Evolutionary conservation across 768 basidiomycete species (phyloP).

Genomic region (Phaeotremella fagi): DNA sequence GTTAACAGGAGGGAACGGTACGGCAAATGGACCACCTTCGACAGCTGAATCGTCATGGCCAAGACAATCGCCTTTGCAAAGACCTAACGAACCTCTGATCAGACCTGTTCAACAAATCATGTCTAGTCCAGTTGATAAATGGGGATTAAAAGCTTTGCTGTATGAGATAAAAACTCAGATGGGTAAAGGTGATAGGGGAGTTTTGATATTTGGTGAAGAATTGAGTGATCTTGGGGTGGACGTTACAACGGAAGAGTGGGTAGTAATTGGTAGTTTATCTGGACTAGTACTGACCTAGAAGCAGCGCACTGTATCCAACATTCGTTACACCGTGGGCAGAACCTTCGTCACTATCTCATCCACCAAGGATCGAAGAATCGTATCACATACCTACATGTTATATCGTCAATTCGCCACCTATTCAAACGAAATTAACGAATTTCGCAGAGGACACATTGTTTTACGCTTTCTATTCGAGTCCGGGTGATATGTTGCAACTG

Average conservation of each 20-base stretch:
- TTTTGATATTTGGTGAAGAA: conserved; percentile 84
- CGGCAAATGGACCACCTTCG: conserved; percentile 36
- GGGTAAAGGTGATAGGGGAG: conserved; percentile 74
- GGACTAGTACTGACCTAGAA: not conserved
- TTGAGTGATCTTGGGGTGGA: conserved; percentile 87
- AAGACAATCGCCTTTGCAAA: conserved; percentile 11
- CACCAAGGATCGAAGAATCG: conserved; percentile 69
- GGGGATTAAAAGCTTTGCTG: conserved; percentile 82
- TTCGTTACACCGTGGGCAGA: conserved; percentile 98
- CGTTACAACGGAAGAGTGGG: conserved; percentile 76
- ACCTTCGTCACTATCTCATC: conserved; percentile 55
- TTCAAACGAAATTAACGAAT: conserved; percentile 51
- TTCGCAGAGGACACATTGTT: conserved; percentile 96
- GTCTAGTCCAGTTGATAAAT: conserved; percentile 86
- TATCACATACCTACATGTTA: conserved; percentile 88
- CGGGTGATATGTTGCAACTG: conserved; percentile 77
- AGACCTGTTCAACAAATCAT: conserved; percentile 84
- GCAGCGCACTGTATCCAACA: conserved; percentile 77
- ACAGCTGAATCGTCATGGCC: conserved; percentile 24
- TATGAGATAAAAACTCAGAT: conserved; percentile 59
- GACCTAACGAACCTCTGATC: conserved; percentile 23
- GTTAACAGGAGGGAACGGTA: not conserved
- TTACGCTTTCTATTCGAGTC: conserved; percentile 95
- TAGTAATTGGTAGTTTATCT: conserved; percentile 20
- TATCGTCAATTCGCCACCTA: conserved; percentile 79